Evolutionary conservation across 768 basidiomycete species (phyloP).

Genomic region (Amanita fuliginea): DNA sequence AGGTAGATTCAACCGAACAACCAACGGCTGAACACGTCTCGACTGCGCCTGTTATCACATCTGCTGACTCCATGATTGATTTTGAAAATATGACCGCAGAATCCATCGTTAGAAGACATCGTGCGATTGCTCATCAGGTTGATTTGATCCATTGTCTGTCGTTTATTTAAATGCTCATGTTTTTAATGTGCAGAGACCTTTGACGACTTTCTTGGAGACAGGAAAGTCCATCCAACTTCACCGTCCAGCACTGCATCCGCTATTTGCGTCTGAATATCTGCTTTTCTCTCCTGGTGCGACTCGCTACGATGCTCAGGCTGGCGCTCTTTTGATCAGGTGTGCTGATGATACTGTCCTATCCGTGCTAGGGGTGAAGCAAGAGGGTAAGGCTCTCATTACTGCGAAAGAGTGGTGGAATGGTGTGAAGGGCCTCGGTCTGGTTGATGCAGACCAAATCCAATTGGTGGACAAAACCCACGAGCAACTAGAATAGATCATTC

Average conservation of each 20-base stretch:
- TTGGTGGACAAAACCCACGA: neutral
- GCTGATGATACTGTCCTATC: slow-evolving; percentile 38
- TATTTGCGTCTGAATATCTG: slow-evolving; percentile 6
- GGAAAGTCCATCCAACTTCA: slow-evolving; percentile 32
- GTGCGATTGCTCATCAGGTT: slow-evolving; percentile 67
- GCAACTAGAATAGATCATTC: neutral
- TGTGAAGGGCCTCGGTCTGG: slow-evolving; percentile 20
- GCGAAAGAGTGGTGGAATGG: slow-evolving; percentile 81
- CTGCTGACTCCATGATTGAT: slow-evolving; percentile 40
- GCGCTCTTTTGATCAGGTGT: slow-evolving; percentile 43
- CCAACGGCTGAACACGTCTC: slow-evolving; percentile 20
- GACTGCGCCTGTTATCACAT: slow-evolving; percentile 50
- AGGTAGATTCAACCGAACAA: slow-evolving; percentile 47
- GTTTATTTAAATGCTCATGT: neutral
- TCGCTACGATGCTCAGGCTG: slow-evolving; percentile 25
- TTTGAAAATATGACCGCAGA: slow-evolving; percentile 48
- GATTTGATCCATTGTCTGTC: neutral
- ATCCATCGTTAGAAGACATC: slow-evolving; percentile 40
- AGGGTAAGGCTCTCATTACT: slow-evolving; percentile 40
- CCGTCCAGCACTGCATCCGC: slow-evolving; percentile 15
- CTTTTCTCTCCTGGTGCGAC: slow-evolving; percentile 28
- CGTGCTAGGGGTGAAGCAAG: slow-evolving; percentile 49
- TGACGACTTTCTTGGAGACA: slow-evolving; percentile 21
- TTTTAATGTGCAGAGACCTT: slow-evolving; percentile 16
- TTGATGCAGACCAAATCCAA: slow-evolving; percentile 6